These are phyloP conservation scores for Pterula multifida DNA, from an alignment of 1,284 basidiomycete genomes.

Conservation along the genomic window DNA sequence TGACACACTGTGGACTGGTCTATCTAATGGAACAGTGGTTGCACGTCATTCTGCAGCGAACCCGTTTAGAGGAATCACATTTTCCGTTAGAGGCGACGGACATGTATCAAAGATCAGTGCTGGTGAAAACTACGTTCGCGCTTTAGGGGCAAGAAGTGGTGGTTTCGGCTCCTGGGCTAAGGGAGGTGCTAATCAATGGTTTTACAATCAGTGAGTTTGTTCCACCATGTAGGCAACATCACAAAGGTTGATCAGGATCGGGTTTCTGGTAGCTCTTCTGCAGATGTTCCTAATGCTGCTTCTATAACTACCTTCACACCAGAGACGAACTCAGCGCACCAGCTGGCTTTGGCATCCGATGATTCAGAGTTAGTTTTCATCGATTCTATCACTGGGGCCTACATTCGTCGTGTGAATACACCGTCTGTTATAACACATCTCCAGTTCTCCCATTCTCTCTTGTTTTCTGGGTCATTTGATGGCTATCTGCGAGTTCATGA, in stretches of 20 bases:
- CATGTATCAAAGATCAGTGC: conserved; percentile 63
- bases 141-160: conserved; percentile 40
- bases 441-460: conserved; percentile 45
- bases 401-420: conserved; percentile 46
- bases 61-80: conserved; percentile 57
- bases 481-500: conserved; percentile 82
- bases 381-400: conserved; percentile 63
- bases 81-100: conserved; percentile 52
- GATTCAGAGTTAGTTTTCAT: conserved; percentile 58
- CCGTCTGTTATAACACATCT: conserved; percentile 54
- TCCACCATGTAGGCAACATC: too few relatives aligned
- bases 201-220: conserved; percentile 35
- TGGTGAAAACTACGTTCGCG: conserved; percentile 67
- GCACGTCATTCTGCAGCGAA: conserved; percentile 64
- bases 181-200: conserved; percentile 77
- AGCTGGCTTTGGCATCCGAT: conserved; percentile 54
- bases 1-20: conserved; percentile 84
- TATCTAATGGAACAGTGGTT: conserved; percentile 59
- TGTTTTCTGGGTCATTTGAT: conserved; percentile 75
- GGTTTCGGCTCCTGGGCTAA: conserved; percentile 69
- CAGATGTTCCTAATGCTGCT: neutral
- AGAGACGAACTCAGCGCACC: conserved; percentile 31
- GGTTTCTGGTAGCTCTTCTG: neutral
- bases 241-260: conserved; percentile 5
- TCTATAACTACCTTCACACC: neutral